Evolutionary conservation across 257 asterid species (phyloP), one percentile per base, ranked within the genome.

Genomic region (Solanum pinnatisectum): DNA sequence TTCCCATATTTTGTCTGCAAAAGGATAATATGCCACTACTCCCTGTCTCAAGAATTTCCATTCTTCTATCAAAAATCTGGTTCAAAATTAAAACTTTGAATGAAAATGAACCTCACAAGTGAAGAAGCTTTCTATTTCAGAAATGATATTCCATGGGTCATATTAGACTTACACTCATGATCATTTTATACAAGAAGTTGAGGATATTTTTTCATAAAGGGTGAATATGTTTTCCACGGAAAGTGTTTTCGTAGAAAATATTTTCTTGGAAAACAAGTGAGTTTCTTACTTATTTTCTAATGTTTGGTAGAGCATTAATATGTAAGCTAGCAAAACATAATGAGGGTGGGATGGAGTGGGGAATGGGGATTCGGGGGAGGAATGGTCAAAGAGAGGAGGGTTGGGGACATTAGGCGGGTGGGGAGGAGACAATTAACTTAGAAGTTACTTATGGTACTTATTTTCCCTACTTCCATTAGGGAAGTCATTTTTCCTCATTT

Each of bases 11-110:
- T 87, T 89, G 30, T 91, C 92, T 86, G 94, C 87, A 11, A 96
- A 85, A 46, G 94, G 96, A 71, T 85, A 91, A 89, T 89, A 89
- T 81, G 92, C 88, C n/a, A 39, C 90, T 49, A 91, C 89, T 88
- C 70, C 93, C 90, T 89, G 84, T 70, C 87, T 92, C 78, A 94
- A 90, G 86, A 90, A 87, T 68, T 90, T 91, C 99, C 99, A 93
- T 90, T 97, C 99, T 91, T 92, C 98, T 76, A 91, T 86, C 85
- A 97, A 90, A 91, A 96, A 96, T 89, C 99, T 97, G 95, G 90
- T 91, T 83, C 35, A 74, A 46, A 73, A 16, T 63, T 89, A 72
- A 74, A 71, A 72, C 44, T 30, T 82, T 30, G 70, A 49, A 85
- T 72, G 22, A 68, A 85, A 85, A 44, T 59, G 63, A 67, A 33